Evolutionary conservation across 768 basidiomycete species (phyloP).

Genomic region (Hortiboletus flavorubellus): DNA sequence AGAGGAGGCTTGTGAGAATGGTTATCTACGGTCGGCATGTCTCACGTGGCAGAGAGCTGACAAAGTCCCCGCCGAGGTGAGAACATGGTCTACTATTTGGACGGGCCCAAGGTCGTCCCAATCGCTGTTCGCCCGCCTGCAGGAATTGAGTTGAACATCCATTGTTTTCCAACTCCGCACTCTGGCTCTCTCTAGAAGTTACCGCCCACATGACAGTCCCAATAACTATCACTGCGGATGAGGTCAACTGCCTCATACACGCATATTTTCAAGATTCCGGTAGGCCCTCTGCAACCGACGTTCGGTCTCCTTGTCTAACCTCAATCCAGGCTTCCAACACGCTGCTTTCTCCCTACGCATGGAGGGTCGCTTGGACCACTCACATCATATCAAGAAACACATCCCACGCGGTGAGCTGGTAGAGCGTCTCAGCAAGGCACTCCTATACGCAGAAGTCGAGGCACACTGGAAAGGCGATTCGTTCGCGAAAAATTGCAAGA

Average conservation of each 20-base stretch:
- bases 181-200: neutral
- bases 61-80: no score
- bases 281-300: constrained; percentile 22
- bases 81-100: neutral
- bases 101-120: neutral
- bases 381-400: constrained; percentile 65
- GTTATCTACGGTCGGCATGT: constrained; percentile 3
- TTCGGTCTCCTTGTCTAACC: constrained; percentile 8
- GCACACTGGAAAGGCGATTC: constrained; percentile 71
- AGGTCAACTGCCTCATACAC: constrained; percentile 83
- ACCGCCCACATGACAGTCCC: constrained; percentile 37
- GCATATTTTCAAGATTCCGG: constrained; percentile 84
- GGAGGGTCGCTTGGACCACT: constrained; percentile 69
- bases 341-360: constrained; percentile 77
- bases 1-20: neutral
- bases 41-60: neutral
- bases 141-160: neutral
- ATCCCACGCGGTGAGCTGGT: constrained; percentile 80
- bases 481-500: constrained; percentile 62
- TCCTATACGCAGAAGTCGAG: constrained; percentile 81
- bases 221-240: constrained; percentile 71
- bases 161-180: constrained; percentile 29
- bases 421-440: constrained; percentile 74
- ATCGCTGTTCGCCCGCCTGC: neutral
- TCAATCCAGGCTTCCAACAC: constrained; percentile 64